These are phyloP conservation scores for Rhodomyrtus psidioides DNA, from an alignment of 441 rosid species.

Conservation along the genomic window DNA sequence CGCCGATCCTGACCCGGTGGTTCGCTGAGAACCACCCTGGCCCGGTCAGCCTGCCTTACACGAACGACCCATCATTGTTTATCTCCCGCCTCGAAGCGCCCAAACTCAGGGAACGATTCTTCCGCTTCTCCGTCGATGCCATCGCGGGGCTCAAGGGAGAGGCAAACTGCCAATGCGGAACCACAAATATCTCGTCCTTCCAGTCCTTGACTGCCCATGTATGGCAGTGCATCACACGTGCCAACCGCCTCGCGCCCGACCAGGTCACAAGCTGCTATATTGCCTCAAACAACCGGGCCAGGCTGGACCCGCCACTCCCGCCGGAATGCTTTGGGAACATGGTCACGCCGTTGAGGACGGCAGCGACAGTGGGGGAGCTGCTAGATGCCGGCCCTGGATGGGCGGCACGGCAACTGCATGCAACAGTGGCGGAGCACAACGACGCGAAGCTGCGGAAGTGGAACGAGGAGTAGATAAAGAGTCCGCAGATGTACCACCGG, in stretches of 20 bases:
- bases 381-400: constrained; percentile 2
- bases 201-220: not conserved
- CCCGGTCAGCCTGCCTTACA: not conserved
- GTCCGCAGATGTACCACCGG: not conserved
- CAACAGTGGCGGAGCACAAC: not conserved
- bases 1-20: not conserved
- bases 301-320: not conserved
- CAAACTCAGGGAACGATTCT: constrained; percentile 2
- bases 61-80: not conserved
- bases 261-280: too few relatives aligned
- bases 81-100: not conserved
- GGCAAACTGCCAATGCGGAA: constrained; percentile 23
- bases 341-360: not conserved
- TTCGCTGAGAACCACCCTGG: not conserved
- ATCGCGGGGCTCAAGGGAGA: constrained; percentile 27
- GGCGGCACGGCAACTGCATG: constrained; percentile 10
- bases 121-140: constrained; percentile 18
- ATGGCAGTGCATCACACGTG: not conserved
- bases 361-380: constrained; percentile 5
- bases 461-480: constrained; percentile 6
- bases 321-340: constrained; percentile 23
- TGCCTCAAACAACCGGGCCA: not conserved
- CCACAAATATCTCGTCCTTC: constrained; percentile 29
- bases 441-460: not conserved
- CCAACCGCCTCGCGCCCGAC: not conserved